Base-by-base conservation (phyloP, 306 rosid species). In the Phaseolus lunatus region DNA sequence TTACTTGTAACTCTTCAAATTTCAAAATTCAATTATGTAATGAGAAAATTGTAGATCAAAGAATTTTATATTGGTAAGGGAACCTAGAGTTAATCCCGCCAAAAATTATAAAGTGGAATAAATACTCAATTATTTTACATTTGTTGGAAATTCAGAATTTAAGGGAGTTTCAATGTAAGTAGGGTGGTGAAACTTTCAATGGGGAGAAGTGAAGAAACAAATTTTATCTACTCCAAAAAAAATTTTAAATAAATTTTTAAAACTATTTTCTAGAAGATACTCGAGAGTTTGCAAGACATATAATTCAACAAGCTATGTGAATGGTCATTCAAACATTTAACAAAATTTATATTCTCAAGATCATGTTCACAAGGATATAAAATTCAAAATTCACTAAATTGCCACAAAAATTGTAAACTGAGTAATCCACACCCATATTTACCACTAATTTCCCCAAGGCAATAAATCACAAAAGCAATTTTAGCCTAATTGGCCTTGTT, bases 31-130 rank as follows among this genome's bases (percentile, higher is more conserved):
- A 58, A 44, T 22, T 43, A 39, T 70, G 50, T 9, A 44, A 63
- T 2, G 41, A 19, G 18, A 62, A 50, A 76, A 62, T 78, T 29
- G 52, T 22, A 45, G 48, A 33, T 15, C 64, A 44, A 63, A 47
- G 37, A 77, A 54, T 43, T 63, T 77, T 22, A 31, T 54, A 44
- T 35, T 29, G 39, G 57, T 37, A 54, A 29, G 71, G 64, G 66
- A 72, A 77, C 20, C 70, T 45, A 26, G 53, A 72, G 61, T 37
- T 35, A 23, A 33, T 24, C 33, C 54, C 18, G 45, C 29, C 29
- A 54, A 77, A 82, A 39, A 1, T 20, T 66, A 56, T 15, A 15
- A 2, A 5, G 61, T 4, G 54, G 67, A 67, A 58, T 11, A 66
- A 59, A 44, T 41, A 18, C 56, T 49, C 3, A 49, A 45, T 53